These are phyloP conservation scores for Bathelium albidoporum DNA, from an alignment of 495 filamentous ascomycete genomes.

Conservation along the genomic window DNA sequence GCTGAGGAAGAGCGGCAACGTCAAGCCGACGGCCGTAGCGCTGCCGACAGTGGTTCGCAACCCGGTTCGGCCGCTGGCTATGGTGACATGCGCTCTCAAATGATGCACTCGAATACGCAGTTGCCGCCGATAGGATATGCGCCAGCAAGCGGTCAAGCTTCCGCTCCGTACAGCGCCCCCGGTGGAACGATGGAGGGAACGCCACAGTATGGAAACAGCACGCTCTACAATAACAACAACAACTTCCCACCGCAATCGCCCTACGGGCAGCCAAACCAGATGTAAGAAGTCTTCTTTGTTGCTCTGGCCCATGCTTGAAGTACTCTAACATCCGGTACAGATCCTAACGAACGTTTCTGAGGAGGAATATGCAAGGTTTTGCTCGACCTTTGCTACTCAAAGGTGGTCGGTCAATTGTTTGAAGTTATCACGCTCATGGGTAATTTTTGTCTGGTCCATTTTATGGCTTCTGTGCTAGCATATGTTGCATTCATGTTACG, in stretches of 20 bases:
- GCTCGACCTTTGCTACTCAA: too few relatives aligned
- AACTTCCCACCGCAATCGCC: constrained; percentile 59
- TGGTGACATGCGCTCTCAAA: constrained; percentile 46
- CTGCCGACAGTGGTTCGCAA: constrained; percentile 37
- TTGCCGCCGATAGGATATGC: constrained; percentile 82
- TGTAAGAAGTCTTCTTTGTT: constrained; percentile 39
- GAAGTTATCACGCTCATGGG: background rate
- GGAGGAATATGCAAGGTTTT: background rate
- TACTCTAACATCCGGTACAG: background rate
- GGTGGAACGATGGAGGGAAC: constrained; percentile 44
- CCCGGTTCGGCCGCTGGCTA: constrained; percentile 38
- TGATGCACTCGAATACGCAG: constrained; percentile 48
- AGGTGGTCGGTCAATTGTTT: too few relatives aligned
- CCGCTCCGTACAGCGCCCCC: constrained; percentile 56
- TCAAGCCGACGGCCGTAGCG: constrained; percentile 47
- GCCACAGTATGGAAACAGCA: constrained; percentile 52
- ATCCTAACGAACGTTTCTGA: background rate
- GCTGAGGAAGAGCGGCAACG: constrained; percentile 81
- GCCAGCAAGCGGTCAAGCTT: constrained; percentile 50
- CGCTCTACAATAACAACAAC: constrained; percentile 43
- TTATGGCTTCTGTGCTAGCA: background rate
- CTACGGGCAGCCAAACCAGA: constrained; percentile 59
- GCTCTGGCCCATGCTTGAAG: background rate
- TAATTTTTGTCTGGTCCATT: background rate
- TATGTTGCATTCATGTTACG: constrained; percentile 2